Evolutionary conservation across 2,329 filamentous ascomycete genomes (phyloP).

Genomic region (Exophiala sp.): DNA sequence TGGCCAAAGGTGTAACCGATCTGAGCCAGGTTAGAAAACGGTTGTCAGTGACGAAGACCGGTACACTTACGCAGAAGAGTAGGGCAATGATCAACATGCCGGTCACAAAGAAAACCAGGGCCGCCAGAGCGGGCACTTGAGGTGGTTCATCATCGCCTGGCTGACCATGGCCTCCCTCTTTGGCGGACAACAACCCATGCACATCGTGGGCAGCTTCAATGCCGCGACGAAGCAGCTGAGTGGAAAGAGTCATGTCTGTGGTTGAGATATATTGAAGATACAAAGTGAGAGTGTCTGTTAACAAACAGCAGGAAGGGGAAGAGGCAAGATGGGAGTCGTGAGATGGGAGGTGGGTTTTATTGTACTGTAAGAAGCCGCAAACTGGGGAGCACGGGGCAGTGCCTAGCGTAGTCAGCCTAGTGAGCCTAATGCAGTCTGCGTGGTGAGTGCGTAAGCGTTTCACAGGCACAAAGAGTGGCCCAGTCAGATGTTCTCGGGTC

Average conservation of each 20-base stretch:
- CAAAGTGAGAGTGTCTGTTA: neutral
- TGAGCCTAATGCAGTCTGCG: neutral
- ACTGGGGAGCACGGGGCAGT: neutral
- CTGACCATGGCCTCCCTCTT: conserved; percentile 14
- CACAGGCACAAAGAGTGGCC: neutral
- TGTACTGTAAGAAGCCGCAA: neutral
- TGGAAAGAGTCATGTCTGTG: conserved; percentile 17
- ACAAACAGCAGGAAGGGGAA: neutral
- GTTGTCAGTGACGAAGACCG: neutral
- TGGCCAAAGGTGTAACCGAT: conserved; percentile 56
- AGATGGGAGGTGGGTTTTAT: conserved; percentile 11
- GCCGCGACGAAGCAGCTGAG: conserved; percentile 36
- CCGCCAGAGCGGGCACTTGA: conserved; percentile 29
- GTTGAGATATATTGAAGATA: neutral
- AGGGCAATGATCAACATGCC: conserved; percentile 27
- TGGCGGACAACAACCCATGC: conserved; percentile 25
- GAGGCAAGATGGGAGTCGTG: conserved; percentile 1
- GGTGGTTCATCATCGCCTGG: conserved; percentile 24
- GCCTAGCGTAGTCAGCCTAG: neutral
- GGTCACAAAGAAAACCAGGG: conserved; percentile 32
- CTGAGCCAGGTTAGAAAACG: conserved; percentile 10
- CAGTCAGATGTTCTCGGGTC: neutral
- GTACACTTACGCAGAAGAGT: conserved; percentile 31
- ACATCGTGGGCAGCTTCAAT: conserved; percentile 32
- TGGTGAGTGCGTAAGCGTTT: neutral